Base-by-base conservation (phyloP, 164 flowering plant species). In the Umbilicus rupestris region DNA sequence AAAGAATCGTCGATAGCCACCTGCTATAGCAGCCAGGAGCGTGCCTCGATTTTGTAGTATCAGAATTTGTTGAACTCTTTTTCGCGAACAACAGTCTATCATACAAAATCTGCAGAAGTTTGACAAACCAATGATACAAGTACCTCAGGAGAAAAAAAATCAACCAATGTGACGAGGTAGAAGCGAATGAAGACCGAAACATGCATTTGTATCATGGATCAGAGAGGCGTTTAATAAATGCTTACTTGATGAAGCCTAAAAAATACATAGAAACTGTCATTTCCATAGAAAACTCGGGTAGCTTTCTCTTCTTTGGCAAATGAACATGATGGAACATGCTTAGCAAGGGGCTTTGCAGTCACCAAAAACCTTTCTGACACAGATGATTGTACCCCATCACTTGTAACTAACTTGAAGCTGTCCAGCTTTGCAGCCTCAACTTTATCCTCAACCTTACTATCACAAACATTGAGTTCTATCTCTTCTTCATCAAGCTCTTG, bases 401-500 rank as follows among this genome's bases (percentile, higher is more conserved):
- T 20, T 2, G 6, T 15, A 35, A 33, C 42, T 33, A 31, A 33
- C 41, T 4, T 33, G 22, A 20, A 62, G 41, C 26, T 9, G 4
- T 35, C n/a, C 41, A 10, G 6, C 28, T 14, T 39, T 19, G 24
- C 28, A 35, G 24, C 45, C 44, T 62, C 65, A 20, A 7, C 8
- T 62, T 62, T 35, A 35, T 39, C 41, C 44, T 62, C 41, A 11
- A 24, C 33, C 44, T 62, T 24, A 62, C 29, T 63, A 37, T 62
- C 39, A 62, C 28, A 10, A 17, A 8, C 65, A 31, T 35, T 55
- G 31, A 55, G 78, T 37, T 82, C 86, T 37, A 20, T 80, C 65
- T 82, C 87, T 63, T 80, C 87, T 70, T 83, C 89, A 62, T 79
- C 82, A 68, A 73, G 74, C 70, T 83, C 88, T 73, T 81, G 85